Base-by-base conservation (phyloP, 352 stramenopile species). In the Phytophthora megakarya region DNA sequence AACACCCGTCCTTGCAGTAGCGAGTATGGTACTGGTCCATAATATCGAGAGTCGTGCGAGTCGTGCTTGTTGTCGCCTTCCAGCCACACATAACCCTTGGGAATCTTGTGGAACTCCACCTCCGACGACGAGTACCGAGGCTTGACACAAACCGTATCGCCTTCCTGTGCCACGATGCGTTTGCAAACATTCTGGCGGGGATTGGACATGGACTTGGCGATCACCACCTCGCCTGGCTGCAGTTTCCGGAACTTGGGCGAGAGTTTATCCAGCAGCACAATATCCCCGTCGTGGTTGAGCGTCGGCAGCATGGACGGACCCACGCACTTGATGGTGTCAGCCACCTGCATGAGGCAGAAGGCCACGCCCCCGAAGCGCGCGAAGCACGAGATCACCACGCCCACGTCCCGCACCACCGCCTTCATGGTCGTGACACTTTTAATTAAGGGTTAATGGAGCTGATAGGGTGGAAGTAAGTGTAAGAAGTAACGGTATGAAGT, bases 61-160 rank as follows among this genome's bases (percentile, higher is more conserved):
- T 98, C 96, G 56, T 93, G 70, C 32, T 96, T 92, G 84, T 99
- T 99, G 79, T 99, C 97, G 40, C 97, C 97, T 79, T 99, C 95
- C 13, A 99, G 70, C 97, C 97, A 99, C 45, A 98, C 78, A 67
- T 98, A 92, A 28, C 96, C 94, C 51, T 91, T 85, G 3, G 96
- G 96, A 21, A 93, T 83, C 80, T 82, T 90, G 72, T 91, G 78
- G 53, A 90, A 91, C 57, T 91, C 80, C 25, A 89, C 80, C 55
- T 88, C 74, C 3, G 79, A 89, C 23, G 78, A 88, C 52, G 83
- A 91, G 44, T 81, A 90, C n/a, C 75, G 66, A 6, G 82, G 81
- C 8, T 71, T 72, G 19, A 94, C 85, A 51, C 78, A 89, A 22
- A 96, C 82, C 0, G 82, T 94, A 19, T 96, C 87, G 35, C 87